Percentiles rank a stretch among this genome's conserved stretches.
Conservation (phyloP, 2,329 filamentous ascomycete species). For the Cladosporium sphaerospermum region DNA sequence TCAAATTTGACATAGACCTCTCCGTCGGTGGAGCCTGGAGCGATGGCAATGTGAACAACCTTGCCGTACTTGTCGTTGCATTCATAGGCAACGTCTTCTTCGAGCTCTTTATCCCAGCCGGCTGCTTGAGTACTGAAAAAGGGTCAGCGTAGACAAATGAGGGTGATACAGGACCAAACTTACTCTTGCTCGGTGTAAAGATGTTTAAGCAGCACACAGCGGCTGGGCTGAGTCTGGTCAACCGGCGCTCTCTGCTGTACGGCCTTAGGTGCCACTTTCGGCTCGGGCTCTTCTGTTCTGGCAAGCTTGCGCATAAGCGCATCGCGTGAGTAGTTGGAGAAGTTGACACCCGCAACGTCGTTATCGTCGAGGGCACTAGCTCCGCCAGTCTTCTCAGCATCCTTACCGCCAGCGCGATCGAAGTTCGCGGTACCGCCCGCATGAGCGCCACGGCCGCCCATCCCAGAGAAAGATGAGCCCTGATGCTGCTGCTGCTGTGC, state of each 20-base stretch:
- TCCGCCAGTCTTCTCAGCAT: conserved; percentile 78
- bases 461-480: conserved; percentile 76
- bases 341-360: conserved; percentile 96
- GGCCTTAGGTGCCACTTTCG: conserved; percentile 49
- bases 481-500: conserved; percentile 40
- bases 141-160: neutral
- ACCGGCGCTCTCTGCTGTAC: conserved; percentile 66
- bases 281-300: conserved; percentile 77
- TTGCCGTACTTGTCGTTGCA: conserved; percentile 94
- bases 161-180: conserved; percentile 35
- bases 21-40: conserved; percentile 88
- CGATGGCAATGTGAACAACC: conserved; percentile 77
- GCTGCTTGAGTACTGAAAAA: conserved; percentile 39
- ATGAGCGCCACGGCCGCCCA: conserved; percentile 79
- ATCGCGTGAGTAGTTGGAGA: conserved; percentile 98
- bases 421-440: conserved; percentile 70
- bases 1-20: conserved; percentile 99
- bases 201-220: conserved; percentile 89
- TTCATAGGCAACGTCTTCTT: conserved; percentile 87
- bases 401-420: conserved; percentile 81
- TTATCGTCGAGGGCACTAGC: conserved; percentile 95
- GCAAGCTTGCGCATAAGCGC: conserved; percentile 98
- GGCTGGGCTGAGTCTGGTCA: conserved; percentile 81
- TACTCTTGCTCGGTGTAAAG: conserved; percentile 93
- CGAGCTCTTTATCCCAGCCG: conserved; percentile 84